phyloP scores from a whole-genome alignment of 768 basidiomycete genomes.

The Tubosaeta sp. region DNA sequence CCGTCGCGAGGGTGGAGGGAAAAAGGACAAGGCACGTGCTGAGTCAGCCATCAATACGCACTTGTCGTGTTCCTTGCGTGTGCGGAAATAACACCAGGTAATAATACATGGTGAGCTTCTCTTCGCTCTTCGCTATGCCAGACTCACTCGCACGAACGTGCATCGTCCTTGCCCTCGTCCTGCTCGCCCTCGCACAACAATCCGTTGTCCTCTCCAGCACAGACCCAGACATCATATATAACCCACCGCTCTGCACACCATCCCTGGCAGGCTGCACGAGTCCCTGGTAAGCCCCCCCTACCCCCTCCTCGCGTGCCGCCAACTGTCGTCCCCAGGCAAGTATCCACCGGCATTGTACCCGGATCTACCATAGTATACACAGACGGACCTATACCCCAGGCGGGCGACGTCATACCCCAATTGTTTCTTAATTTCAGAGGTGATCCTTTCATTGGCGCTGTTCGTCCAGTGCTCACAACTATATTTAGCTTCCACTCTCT shows the following conservation, averaged over 20 bases:
- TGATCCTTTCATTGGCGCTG: slow-evolving; percentile 14
- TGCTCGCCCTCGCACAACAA: slow-evolving; percentile 14
- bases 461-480: slow-evolving; percentile 4
- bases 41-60: slow-evolving; percentile 1
- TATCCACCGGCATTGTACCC: slow-evolving; percentile 11
- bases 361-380: slow-evolving; percentile 31
- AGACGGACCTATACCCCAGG: slow-evolving; percentile 39
- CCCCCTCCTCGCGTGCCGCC: neutral
- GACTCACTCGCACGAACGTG: slow-evolving; percentile 17
- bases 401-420: slow-evolving; percentile 47
- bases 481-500: slow-evolving; percentile 39
- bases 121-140: slow-evolving; percentile 13
- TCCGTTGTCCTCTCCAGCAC: slow-evolving; percentile 21
- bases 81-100: slow-evolving; percentile 12
- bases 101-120: slow-evolving; percentile 1
- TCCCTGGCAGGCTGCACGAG: slow-evolving; percentile 19
- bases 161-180: slow-evolving; percentile 10
- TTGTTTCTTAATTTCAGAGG: slow-evolving; percentile 56
- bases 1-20: slow-evolving; percentile 1
- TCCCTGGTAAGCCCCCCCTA: slow-evolving; percentile 17
- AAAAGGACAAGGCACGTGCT: neutral
- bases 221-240: slow-evolving; percentile 25
- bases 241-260: slow-evolving; percentile 20
- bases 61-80: neutral
- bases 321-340: slow-evolving; percentile 18